Evolutionary conservation across 257 asterid genomes (phyloP), one percentile per base, ranked within the genome.

Genomic region (Primulina eburnea): DNA sequence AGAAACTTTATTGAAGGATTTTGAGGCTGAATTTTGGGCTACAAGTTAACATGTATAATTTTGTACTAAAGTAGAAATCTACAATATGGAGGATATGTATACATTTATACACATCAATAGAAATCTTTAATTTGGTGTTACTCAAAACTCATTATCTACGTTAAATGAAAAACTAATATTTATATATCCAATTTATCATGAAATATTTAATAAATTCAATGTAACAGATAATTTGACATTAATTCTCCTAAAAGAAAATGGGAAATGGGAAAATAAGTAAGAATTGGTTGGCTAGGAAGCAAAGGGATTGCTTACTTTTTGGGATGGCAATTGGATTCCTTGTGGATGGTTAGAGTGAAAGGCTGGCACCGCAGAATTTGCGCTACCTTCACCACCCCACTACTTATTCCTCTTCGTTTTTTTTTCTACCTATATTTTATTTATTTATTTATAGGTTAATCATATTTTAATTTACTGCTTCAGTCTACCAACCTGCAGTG

Each of bases 221-320:
- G 4, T 10, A 40, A 6, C 50, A 40, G 14, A 40, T 11, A 40
- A 40, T 9, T 0, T 40, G 5, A 0, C 17, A 40, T 40, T 40
- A 40, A 10, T 40, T 40, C 11, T 40, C 17, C 16, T 40, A 8
- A 40, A 40, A 65, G 28, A 69, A 74, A 75, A 75, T 37, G 33
- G 77, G 70, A 72, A 79, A 75, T 21, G 59, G 43, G 77, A 72
- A 72, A 79, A 75, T 21, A 53, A 74, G 76, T 66, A 81, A 81
- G 88, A 83, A 79, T 83, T 85, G 85, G 80, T 81, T 83, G 85
- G 91, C 87, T 74, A 81, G 73, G 86, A 83, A 86, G 91, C 89
- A 86, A 86, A 75, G 83, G 64, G 71, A 73, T 79, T 79, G 78
- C 88, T 79, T 81, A 77, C 88, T 80, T 86, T 86, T 75, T 69